Base-by-base conservation (phyloP, 345 rosid species). In the Litchi chinensis region DNA sequence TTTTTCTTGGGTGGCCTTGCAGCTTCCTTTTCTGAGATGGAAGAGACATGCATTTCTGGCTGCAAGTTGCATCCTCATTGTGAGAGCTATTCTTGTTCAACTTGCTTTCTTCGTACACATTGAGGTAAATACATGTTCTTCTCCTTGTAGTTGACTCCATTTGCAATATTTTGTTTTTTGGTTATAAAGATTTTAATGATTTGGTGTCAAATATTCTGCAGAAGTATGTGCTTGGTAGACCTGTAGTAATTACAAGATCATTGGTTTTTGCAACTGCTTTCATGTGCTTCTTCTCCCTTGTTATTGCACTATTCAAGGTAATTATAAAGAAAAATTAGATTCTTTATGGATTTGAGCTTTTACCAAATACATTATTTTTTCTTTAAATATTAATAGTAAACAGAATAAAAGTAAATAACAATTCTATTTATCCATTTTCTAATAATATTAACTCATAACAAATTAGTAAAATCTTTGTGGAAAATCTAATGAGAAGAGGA, bases 21-120 rank as follows among this genome's bases (percentile, higher is more conserved):
- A 86, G 89, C 82, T 79, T 77, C 89, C 89, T 1, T 65, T 79
- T 24, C 77, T 86, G 5, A 79, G 89, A 77, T 86, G 89, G 89
- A 86, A 83, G 78, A 86, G 57, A 69, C 65, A 81, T 39, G 71
- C 87, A 56, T 52, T 83, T 79, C 77, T 81, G 24, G 85, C 83
- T 4, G 85, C 85, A 77, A 59, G 32, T 41, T 80, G 79, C 52
- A 86, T 86, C 63, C n/a, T 84, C 44, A 73, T 76, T 2, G 82
- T 78, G 37, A 80, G 84, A 68, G 82, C 84, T 10, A 28, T 82
- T 19, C 81, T 84, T 19, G 77, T 80, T 82, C 85, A 83, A 69
- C 60, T 82, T 8, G 83, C 87, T 52, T 80, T 78, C 76, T 80
- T 68, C 32, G 8, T 65, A 28, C 89, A 86, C 81, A 77, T 77